Base-by-base conservation (phyloP, 768 basidiomycete species). In the Mycena albidolilacea region DNA sequence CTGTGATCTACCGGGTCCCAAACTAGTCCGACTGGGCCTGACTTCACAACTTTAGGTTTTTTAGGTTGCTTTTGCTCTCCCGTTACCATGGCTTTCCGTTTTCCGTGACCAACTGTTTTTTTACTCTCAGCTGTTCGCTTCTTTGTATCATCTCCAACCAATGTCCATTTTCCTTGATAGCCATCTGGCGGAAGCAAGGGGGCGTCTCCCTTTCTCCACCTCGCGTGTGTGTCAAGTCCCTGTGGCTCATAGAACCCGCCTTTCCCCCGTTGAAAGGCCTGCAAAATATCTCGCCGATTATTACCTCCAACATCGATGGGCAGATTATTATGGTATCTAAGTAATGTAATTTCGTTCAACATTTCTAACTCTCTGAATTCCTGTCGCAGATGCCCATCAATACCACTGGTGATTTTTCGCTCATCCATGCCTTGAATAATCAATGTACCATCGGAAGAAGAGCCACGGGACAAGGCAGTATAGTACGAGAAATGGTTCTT, bases 271-370 rank as follows among this genome's bases (percentile, higher is more conserved):
- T 72, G 60, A 64, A 76, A 84, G 0, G 75, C 10, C 15, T 83
- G 78, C 5, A 82, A 23, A 0, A 74, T 58, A 52, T 80, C 78
- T 39, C 81, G 48, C 3, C 71, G 71, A 10, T 71, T 48, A 0
- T 39, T 9, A 5, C 78, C 80, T 23, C n/a, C 48, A 0, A 82
- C 69, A 4, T 14, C 37, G 5, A 39, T 19, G 1, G 76, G 72
- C 7, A 83, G 70, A 19, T 71, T 73, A 0, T 71, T 62, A 5
- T 76, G 19, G 69, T 79, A 84, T 38, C 64, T 38, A 17, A 81
- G 39, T 1, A 52, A 57, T 0, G 81, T 83, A 7, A 86, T 81
- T 19, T 83, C 81, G 78, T 84, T 82, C 3, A 85, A 71, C 0
- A 84, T 7, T 44, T 84, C 81, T 1, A 84, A 66, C 43, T 30